Percentiles rank a stretch among this genome's conserved stretches.
Evolutionary conservation across 345 rosid genomes (phyloP).

Genomic region (Erysimum cheiranthoides): DNA sequence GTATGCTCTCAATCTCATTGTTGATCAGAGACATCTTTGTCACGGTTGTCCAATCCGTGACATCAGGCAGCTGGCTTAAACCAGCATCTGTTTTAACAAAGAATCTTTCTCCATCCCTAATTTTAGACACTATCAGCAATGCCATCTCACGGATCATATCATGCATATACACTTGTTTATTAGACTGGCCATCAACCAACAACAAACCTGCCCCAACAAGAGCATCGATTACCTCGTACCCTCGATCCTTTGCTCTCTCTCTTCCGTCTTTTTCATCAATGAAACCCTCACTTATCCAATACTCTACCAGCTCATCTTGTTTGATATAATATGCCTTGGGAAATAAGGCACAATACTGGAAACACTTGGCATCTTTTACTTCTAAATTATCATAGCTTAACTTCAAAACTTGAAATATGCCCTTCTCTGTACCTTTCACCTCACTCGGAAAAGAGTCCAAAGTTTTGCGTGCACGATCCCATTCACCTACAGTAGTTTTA

Average conservation of each 20-base stretch:
- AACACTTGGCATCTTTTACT: not conserved
- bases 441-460: not conserved
- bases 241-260: not conserved
- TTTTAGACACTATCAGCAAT: not conserved
- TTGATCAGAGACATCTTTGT: slow-evolving; percentile 1
- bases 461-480: slow-evolving; percentile 8
- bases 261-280: not conserved
- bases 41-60: not conserved
- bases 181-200: not conserved
- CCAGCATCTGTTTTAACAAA: not conserved
- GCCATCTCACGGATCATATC: not conserved
- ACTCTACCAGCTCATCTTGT: slow-evolving; percentile 24
- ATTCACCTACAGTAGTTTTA: not conserved
- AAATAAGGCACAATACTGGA: slow-evolving; percentile 21
- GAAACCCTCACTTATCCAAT: slow-evolving; percentile 24
- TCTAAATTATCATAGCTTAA: not conserved
- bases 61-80: not conserved
- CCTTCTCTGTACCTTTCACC: not conserved
- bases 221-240: not conserved
- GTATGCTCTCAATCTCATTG: slow-evolving; percentile 4
- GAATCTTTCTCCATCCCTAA: not conserved
- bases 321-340: not conserved
- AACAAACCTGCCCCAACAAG: slow-evolving; percentile 27
- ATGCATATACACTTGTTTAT: slow-evolving; percentile 13
- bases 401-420: slow-evolving; percentile 11